Conservation (phyloP, 345 rosid genomes). For the Salix suchowensis region DNA sequence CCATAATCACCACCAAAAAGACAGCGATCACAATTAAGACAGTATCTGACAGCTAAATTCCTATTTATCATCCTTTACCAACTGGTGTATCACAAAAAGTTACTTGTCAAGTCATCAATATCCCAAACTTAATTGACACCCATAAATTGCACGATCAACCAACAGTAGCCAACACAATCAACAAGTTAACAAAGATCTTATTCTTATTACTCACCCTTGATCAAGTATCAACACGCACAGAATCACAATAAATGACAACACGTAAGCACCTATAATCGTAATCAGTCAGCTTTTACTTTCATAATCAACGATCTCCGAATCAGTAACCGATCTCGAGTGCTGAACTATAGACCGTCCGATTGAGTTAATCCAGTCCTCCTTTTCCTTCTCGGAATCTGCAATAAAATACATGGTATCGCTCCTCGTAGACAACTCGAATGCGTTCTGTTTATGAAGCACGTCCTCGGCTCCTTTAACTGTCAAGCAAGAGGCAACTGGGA, state of each 20-base stretch:
- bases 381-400: slow-evolving; percentile 70
- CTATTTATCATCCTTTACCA: not conserved
- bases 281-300: slow-evolving; percentile 30
- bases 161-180: too few relatives aligned
- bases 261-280: not conserved
- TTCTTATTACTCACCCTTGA: not conserved
- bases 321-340: slow-evolving; percentile 65
- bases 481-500: slow-evolving; percentile 54
- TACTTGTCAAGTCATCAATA: too few relatives aligned
- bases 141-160: not conserved
- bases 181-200: not conserved
- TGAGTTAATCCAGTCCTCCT: slow-evolving; percentile 80
- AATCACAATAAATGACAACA: not conserved
- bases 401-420: slow-evolving; percentile 58
- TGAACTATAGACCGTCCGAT: slow-evolving; percentile 71
- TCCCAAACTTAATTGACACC: not conserved
- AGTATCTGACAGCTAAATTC: too few relatives aligned
- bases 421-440: slow-evolving; percentile 57
- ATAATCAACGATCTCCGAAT: slow-evolving; percentile 64
- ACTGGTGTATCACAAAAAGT: not conserved
- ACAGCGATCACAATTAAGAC: too few relatives aligned
- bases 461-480: slow-evolving; percentile 79
- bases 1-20: too few relatives aligned
- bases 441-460: slow-evolving; percentile 51
- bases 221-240: not conserved